Evolutionary conservation across 495 filamentous ascomycete genomes (phyloP), one percentile per base, ranked within the genome.

Genomic region (Geopyxis carbonaria): DNA sequence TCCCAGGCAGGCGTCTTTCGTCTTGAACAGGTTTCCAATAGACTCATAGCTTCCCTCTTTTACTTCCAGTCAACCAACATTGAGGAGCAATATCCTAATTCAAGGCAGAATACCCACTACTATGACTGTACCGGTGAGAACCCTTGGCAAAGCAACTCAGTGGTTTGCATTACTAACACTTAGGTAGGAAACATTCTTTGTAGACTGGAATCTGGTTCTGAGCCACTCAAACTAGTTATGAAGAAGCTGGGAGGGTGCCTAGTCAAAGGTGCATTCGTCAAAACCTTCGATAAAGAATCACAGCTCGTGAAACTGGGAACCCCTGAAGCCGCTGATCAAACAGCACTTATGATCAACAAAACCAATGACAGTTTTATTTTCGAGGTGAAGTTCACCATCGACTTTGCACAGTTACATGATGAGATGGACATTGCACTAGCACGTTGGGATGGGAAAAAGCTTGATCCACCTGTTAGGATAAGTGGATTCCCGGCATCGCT

Each of bases 31-130:
- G 19, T 27, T 6, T 28, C 30, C 8, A 20, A 11, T 6, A 28
- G 24, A 20, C 39, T 42, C 13, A 18, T 42, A 13, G 39, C 39
- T 4, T 42, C 39, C 1, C 30, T 42, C 10, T 42, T 42, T 19
- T 42, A 42, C 30, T 42, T 3, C 13, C n/a, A 18, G 5, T 40
- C 7, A 27, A 31, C 22, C 11, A 31, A 23, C 16, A 38, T 11
- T 16, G 15, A 13, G 16, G 18, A 38, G 11, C 34, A 28, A 28
- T 13, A 29, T 14, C 21, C 10, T 13, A 28, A 31, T 34, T 8
- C 7, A 34, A 31, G 38, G 38, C 31, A 40, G 5, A 5, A 8
- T 11, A 40, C 14, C 38, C 18, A 28, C 18, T 16, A n/a, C n/a
- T n/a, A n/a, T n/a, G n/a, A n/a, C n/a, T n/a, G n/a, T n/a, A n/a